A percentile compares a stretch with the other conserved stretches of the same genome.
Evolutionary conservation across 495 filamentous ascomycete species (phyloP).

Genomic region (Xylaria castorea): DNA sequence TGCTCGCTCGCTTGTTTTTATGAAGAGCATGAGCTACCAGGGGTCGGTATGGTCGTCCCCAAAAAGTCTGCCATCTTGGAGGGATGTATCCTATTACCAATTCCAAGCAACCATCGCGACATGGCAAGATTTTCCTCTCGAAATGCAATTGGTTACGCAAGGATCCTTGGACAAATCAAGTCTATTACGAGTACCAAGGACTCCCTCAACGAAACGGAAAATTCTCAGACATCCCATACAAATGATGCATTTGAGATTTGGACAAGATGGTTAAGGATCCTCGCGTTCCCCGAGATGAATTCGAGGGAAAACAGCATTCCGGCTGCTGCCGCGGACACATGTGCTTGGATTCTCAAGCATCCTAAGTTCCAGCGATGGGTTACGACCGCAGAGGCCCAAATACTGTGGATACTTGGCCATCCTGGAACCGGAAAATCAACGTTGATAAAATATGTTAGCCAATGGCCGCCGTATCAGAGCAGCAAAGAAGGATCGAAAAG

Average conservation of each 20-base stretch:
- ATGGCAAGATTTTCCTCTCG: slow-evolving; percentile 43
- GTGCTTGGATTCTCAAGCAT: slow-evolving; percentile 7
- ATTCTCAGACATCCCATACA: too few species aligned
- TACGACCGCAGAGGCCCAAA: background rate
- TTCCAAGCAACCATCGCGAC: slow-evolving; percentile 46
- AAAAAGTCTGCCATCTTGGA: slow-evolving; percentile 41
- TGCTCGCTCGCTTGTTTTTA: slow-evolving; percentile 29
- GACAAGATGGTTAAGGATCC: background rate
- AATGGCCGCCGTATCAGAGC: background rate
- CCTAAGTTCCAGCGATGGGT: background rate
- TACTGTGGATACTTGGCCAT: background rate
- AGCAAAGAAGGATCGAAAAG: background rate
- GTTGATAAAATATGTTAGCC: slow-evolving; percentile 5
- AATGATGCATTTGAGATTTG: too few species aligned
- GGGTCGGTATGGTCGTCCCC: slow-evolving; percentile 33
- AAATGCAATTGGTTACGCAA: background rate
- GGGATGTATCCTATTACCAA: slow-evolving; percentile 37
- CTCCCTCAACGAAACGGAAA: background rate
- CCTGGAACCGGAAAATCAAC: slow-evolving; percentile 13
- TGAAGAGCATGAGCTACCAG: slow-evolving; percentile 30
- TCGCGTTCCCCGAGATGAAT: slow-evolving; percentile 19
- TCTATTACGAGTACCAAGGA: background rate
- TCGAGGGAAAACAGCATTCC: background rate
- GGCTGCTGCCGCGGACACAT: background rate
- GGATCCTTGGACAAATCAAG: slow-evolving; percentile 10